Evolutionary conservation across 305 asterid genomes (phyloP).

Genomic region (Solanum hybrid): DNA sequence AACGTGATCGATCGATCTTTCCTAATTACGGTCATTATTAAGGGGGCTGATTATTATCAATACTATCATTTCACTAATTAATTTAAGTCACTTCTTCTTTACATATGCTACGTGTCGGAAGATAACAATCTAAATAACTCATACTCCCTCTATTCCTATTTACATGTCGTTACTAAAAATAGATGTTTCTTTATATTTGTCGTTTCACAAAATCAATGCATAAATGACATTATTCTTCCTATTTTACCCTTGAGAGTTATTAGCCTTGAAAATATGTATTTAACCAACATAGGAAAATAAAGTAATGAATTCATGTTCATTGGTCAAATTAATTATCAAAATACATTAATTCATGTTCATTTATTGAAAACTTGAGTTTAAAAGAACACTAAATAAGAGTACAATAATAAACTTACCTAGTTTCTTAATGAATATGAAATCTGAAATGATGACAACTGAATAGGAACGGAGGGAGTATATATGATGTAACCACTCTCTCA

Average conservation of each 20-base stretch:
- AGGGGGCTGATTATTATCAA: background rate
- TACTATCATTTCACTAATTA: background rate
- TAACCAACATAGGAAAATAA: background rate
- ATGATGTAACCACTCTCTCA: background rate
- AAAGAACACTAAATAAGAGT: background rate
- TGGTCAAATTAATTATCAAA: background rate
- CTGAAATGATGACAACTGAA: background rate
- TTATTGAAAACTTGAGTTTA: background rate
- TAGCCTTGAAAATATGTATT: background rate
- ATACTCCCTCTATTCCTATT: no score
- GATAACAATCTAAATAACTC: background rate
- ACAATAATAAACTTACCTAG: no score
- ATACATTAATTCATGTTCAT: background rate
- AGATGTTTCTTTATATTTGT: background rate
- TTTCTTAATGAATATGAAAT: no score
- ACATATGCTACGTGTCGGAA: constrained; percentile 16
- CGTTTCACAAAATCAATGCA: background rate
- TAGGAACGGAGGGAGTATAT: background rate
- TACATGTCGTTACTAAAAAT: background rate
- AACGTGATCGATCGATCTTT: background rate
- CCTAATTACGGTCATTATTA: background rate
- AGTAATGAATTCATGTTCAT: background rate
- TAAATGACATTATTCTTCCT: no score
- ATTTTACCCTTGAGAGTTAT: background rate
- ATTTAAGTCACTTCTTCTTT: background rate